Conservation (phyloP, 176 grass and related monocot genomes). For the Ampelocalamus luodianensis region DNA sequence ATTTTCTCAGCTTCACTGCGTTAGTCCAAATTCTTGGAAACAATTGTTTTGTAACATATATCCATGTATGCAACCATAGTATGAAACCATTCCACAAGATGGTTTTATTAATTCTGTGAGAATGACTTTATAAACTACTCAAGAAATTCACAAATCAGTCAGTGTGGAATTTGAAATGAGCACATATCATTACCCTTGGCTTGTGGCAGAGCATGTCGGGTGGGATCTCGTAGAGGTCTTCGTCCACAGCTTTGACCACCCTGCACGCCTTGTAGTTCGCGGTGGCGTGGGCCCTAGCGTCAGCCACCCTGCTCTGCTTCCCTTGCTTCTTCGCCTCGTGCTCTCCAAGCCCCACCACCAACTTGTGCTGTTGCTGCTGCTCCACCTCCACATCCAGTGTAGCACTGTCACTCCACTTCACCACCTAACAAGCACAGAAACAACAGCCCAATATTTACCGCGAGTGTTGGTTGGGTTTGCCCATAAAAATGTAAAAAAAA, state of each 20-base stretch:
- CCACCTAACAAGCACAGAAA: neutral
- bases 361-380: slow-evolving; percentile 31
- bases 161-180: neutral
- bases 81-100: too few relatives aligned
- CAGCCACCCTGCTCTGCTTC: slow-evolving; percentile 31
- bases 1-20: too few relatives aligned
- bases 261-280: neutral
- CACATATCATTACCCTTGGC: slow-evolving; percentile 3
- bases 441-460: neutral
- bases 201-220: slow-evolving; percentile 55
- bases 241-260: slow-evolving; percentile 41
- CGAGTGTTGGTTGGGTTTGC: neutral
- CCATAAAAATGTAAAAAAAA: neutral
- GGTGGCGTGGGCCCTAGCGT: neutral
- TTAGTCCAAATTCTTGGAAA: too few relatives aligned
- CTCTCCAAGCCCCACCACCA: slow-evolving; percentile 39
- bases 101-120: neutral
- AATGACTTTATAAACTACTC: neutral
- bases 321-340: slow-evolving; percentile 26
- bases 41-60: too few relatives aligned
- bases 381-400: neutral
- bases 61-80: too few relatives aligned
- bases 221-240: slow-evolving; percentile 51
- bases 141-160: neutral
- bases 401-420: slow-evolving; percentile 22